Percentiles rank a stretch among this genome's conserved stretches.
Evolutionary conservation across 1,284 basidiomycete genomes (phyloP).

Genomic region (Pseudozyma sp.): DNA sequence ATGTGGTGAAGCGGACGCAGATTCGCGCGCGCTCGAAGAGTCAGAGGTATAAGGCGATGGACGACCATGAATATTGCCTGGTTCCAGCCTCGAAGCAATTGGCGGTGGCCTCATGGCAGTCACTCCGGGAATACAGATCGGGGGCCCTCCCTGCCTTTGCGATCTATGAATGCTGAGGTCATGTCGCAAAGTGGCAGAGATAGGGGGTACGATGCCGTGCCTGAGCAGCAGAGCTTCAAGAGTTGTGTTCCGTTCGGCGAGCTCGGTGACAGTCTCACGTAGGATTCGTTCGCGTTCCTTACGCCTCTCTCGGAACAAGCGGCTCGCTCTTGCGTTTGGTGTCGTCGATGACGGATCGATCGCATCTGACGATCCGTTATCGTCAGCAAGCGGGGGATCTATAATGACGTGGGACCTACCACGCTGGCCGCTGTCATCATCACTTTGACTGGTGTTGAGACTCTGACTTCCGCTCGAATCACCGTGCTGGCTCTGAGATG

Average conservation of each 20-base stretch:
- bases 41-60: background rate
- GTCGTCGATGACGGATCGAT: constrained; percentile 1
- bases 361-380: background rate
- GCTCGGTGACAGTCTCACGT: constrained; percentile 26
- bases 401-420: background rate
- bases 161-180: constrained; percentile 29
- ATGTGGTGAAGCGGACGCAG: too few relatives aligned
- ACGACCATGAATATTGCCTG: background rate
- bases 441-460: constrained; percentile 1
- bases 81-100: background rate
- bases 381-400: background rate
- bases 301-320: constrained; percentile 34
- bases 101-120: constrained; percentile 4
- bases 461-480: constrained; percentile 9
- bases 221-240: constrained; percentile 23
- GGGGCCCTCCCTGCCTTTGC: constrained; percentile 24
- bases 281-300: constrained; percentile 38
- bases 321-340: constrained; percentile 32
- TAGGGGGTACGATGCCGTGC: constrained; percentile 23
- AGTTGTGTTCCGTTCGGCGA: constrained; percentile 25
- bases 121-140: constrained; percentile 37
- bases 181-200: constrained; percentile 10
- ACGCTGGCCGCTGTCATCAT: background rate
- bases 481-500: constrained; percentile 5
- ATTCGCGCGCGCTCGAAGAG: background rate